Conservation (phyloP, 257 asterid genomes). For the Anisodus acutangulus region DNA sequence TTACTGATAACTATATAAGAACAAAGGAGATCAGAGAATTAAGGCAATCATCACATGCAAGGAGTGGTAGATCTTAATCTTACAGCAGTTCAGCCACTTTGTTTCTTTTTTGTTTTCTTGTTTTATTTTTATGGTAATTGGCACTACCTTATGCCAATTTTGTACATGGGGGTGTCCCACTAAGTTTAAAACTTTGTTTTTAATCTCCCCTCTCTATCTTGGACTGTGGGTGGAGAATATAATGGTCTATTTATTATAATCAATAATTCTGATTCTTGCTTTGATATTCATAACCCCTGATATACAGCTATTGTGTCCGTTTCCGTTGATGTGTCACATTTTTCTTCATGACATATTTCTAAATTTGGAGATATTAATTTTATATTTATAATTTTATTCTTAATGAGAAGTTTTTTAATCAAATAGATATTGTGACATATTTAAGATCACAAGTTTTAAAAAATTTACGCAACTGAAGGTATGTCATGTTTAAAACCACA, state of each 20-base stretch:
- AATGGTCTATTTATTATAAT: not conserved
- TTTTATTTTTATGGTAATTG: not conserved
- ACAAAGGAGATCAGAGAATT: not conserved
- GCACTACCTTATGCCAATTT: constrained; percentile 1
- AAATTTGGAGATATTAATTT: too few relatives aligned
- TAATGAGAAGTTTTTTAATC: too few relatives aligned
- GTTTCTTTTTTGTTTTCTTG: not conserved
- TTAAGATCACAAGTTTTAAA: too few relatives aligned
- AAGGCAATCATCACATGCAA: not conserved
- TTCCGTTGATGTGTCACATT: too few relatives aligned
- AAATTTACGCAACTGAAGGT: too few relatives aligned
- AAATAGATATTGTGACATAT: too few relatives aligned
- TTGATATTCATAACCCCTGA: not conserved
- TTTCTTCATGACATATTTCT: too few relatives aligned
- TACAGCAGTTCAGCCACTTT: not conserved
- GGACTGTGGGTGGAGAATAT: constrained; percentile 4
- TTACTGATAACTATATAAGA: constrained; percentile 27
- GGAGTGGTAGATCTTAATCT: not conserved
- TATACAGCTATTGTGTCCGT: too few relatives aligned
- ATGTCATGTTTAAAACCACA: too few relatives aligned
- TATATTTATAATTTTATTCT: too few relatives aligned
- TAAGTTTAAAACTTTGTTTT: not conserved
- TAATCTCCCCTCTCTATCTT: not conserved
- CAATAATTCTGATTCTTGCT: not conserved
- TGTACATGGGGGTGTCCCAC: not conserved